Evolutionary conservation across 2,329 filamentous ascomycete genomes (phyloP).

Genomic region (Westerdykella aurantiaca): DNA sequence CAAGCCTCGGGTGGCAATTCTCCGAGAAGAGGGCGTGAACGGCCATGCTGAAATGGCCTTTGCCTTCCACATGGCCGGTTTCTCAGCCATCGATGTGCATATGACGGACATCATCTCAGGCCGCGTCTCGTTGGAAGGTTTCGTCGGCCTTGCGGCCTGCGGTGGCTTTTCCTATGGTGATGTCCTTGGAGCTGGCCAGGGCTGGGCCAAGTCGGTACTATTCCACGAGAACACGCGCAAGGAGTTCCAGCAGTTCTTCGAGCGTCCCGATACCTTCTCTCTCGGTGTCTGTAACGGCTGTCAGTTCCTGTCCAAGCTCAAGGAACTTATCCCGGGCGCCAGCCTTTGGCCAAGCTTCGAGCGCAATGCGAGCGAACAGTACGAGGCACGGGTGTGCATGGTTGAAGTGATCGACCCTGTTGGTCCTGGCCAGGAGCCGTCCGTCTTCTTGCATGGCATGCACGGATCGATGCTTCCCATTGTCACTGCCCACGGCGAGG

Average conservation of each 20-base stretch:
- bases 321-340: constrained; percentile 80
- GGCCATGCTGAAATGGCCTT: constrained; percentile 97
- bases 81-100: constrained; percentile 87
- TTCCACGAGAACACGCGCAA: constrained; percentile 69
- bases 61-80: constrained; percentile 85
- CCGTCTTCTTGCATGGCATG: constrained; percentile 92
- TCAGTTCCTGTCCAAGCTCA: constrained; percentile 82
- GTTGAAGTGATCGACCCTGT: constrained; percentile 64
- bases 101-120: constrained; percentile 87
- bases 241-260: constrained; percentile 82
- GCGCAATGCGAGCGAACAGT: constrained; percentile 78
- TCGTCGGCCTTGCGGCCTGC: constrained; percentile 86
- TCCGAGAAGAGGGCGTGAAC: constrained; percentile 93
- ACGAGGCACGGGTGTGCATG: constrained; percentile 84
- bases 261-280: constrained; percentile 80
- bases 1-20: constrained; percentile 77
- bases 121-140: constrained; percentile 72
- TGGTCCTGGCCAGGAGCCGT: constrained; percentile 40
- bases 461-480: constrained; percentile 74
- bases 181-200: constrained; percentile 87
- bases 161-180: constrained; percentile 96
- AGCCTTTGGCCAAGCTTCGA: constrained; percentile 79
- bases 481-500: constrained; percentile 85
- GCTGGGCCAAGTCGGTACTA: constrained; percentile 91
- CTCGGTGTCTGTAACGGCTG: constrained; percentile 97